Conservation (phyloP, 169 alveolate species). For the Plasmodium reichenowi region DNA sequence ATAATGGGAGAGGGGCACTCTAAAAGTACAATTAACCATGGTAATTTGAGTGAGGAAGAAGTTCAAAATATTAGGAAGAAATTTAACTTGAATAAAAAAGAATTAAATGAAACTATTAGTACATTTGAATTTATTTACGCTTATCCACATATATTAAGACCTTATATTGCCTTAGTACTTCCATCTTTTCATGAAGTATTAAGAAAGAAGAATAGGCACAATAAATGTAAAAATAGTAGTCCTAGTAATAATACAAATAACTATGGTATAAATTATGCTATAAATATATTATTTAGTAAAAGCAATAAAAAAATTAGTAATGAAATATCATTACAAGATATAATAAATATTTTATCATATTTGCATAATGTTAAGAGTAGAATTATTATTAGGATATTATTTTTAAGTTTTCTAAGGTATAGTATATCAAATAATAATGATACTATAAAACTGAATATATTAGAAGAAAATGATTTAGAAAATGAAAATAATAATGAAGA, state of each 20-base stretch:
- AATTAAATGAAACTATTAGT: constrained; percentile 46
- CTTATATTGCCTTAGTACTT: constrained; percentile 62
- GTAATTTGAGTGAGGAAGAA: constrained; percentile 59
- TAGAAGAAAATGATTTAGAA: not conserved
- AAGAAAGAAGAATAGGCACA: constrained; percentile 20
- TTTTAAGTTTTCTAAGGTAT: constrained; percentile 49
- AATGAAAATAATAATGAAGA: not conserved
- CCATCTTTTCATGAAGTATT: constrained; percentile 66
- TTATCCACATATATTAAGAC: constrained; percentile 69
- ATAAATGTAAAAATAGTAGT: not conserved
- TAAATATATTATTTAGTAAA: constrained; percentile 50
- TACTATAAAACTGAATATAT: not conserved
- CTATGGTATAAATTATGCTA: constrained; percentile 67
- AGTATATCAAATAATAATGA: constrained; percentile 24
- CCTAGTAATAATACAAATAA: not conserved
- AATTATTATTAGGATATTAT: constrained; percentile 36
- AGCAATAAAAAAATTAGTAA: constrained; percentile 33
- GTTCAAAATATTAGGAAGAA: constrained; percentile 56
- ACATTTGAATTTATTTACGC: constrained; percentile 48
- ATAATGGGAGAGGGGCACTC: constrained; percentile 76
- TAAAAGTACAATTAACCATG: constrained; percentile 33
- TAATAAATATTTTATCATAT: constrained; percentile 62
- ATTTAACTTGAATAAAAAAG: constrained; percentile 58
- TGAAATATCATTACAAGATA: constrained; percentile 73
- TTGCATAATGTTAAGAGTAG: constrained; percentile 19